Percentiles rank a stretch among this genome's conserved stretches.
These are phyloP conservation scores for Tephrocybe rancida DNA, from an alignment of 768 basidiomycete species.

Conservation along the genomic window DNA sequence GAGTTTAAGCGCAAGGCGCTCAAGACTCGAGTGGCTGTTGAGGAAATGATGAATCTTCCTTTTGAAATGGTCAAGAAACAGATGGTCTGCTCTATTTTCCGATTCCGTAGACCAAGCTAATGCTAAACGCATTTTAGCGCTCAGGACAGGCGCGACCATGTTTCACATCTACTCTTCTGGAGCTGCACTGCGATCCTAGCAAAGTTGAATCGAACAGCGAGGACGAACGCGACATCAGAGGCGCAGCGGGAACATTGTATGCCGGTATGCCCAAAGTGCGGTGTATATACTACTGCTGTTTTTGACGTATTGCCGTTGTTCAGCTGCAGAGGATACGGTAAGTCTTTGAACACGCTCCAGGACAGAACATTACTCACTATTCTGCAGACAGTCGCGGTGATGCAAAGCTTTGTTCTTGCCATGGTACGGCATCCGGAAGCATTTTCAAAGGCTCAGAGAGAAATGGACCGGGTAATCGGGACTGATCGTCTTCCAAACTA, in stretches of 20 bases:
- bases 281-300: background rate
- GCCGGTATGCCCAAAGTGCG: conserved; percentile 35
- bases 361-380: background rate
- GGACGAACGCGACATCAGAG: conserved; percentile 57
- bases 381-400: conserved; percentile 49
- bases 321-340: conserved; percentile 45
- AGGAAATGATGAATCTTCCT: conserved; percentile 51
- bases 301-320: background rate
- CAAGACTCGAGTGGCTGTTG: conserved; percentile 43
- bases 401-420: conserved; percentile 53
- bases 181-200: conserved; percentile 34
- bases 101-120: background rate
- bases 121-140: conserved; percentile 28
- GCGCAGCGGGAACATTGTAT: conserved; percentile 55
- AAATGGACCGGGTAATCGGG: conserved; percentile 52
- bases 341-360: no score
- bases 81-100: conserved; percentile 34
- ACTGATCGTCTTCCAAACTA: conserved; percentile 48
- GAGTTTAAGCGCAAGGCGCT: conserved; percentile 48
- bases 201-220: conserved; percentile 36
- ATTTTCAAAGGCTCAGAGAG: conserved; percentile 48
- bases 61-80: conserved; percentile 51
- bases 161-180: conserved; percentile 47
- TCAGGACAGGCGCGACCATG: conserved; percentile 45
- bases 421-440: conserved; percentile 57